Conservation (phyloP, 768 basidiomycete genomes). For the Wakefieldia striispora region DNA sequence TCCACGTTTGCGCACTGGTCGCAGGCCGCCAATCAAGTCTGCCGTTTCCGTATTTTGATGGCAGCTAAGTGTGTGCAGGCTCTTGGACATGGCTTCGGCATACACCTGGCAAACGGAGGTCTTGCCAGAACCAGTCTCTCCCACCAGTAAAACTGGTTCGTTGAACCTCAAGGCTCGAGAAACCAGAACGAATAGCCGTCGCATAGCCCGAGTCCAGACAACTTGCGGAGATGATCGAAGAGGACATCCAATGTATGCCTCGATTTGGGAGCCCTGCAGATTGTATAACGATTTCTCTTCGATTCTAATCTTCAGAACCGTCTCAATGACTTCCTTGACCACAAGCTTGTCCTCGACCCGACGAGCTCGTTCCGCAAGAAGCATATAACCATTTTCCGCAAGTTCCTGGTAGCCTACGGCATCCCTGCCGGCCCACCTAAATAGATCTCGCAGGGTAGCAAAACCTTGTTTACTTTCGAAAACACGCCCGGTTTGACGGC, state of each 20-base stretch:
- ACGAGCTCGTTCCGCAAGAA: constrained; percentile 88
- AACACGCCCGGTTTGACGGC: constrained; percentile 84
- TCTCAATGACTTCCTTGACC: constrained; percentile 92
- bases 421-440: constrained; percentile 93
- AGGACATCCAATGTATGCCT: constrained; percentile 56
- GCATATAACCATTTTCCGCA: constrained; percentile 96
- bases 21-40: constrained; percentile 90
- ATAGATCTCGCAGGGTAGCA: constrained; percentile 93
- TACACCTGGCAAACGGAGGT: constrained; percentile 94
- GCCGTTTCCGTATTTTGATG: constrained; percentile 99
- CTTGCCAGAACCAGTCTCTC: constrained; percentile 97
- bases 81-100: constrained; percentile 60
- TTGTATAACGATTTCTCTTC: constrained; percentile 71
- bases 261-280: constrained; percentile 44
- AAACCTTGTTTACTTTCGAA: constrained; percentile 98
- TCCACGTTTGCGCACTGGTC: constrained; percentile 79
- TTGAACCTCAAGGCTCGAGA: constrained; percentile 84
- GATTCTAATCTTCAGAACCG: constrained; percentile 82
- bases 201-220: constrained; percentile 94
- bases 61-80: constrained; percentile 79
- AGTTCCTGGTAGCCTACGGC: constrained; percentile 89
- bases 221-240: constrained; percentile 44
- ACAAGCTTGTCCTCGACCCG: constrained; percentile 80
- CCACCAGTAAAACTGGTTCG: constrained; percentile 93
- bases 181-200: constrained; percentile 80